A percentile compares a stretch with the other conserved stretches of the same genome.
Evolutionary conservation across 352 stramenopile species (phyloP).

Genomic region (Phytophthora boehmeriae): DNA sequence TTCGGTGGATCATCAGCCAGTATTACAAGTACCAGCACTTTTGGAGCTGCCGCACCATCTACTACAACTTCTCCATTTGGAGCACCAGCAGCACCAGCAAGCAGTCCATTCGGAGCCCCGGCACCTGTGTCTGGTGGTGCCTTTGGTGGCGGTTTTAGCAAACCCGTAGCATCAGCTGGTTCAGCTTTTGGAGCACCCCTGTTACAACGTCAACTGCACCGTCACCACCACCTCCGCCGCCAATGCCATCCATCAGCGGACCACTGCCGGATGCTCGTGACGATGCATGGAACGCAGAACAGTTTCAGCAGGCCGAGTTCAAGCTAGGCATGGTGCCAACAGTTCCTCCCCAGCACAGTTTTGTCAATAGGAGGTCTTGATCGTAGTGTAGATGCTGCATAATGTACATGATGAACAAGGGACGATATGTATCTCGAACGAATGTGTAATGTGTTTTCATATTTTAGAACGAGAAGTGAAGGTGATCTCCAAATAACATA

Average conservation of each 20-base stretch:
- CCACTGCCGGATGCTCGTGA: slow-evolving; percentile 44
- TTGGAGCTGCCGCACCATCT: slow-evolving; percentile 20
- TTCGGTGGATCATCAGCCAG: slow-evolving; percentile 22
- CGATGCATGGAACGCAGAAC: slow-evolving; percentile 65
- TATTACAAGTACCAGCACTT: slow-evolving; percentile 21
- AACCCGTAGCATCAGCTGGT: slow-evolving; percentile 7
- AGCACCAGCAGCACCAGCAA: slow-evolving; percentile 20
- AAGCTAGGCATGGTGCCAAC: slow-evolving; percentile 66
- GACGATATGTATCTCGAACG: background rate
- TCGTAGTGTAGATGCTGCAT: background rate
- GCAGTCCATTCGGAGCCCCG: slow-evolving; percentile 42
- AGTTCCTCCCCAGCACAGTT: slow-evolving; percentile 60
- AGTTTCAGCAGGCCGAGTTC: slow-evolving; percentile 64
- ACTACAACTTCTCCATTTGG: slow-evolving; percentile 28
- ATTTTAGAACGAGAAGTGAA: slow-evolving; percentile 12
- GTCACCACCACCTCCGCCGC: slow-evolving; percentile 14
- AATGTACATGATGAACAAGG: slow-evolving; percentile 7
- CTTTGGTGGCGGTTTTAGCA: slow-evolving; percentile 21
- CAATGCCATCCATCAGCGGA: slow-evolving; percentile 7
- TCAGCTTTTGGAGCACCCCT: slow-evolving; percentile 20
- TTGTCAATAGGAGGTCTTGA: slow-evolving; percentile 32
- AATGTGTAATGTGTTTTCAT: slow-evolving; percentile 16
- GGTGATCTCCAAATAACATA: slow-evolving; percentile 28
- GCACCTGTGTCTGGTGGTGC: too few species aligned
- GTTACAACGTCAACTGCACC: slow-evolving; percentile 8